Evolutionary conservation across 495 filamentous ascomycete species (phyloP), one percentile per base, ranked within the genome.

Genomic region (Neurospora terricola): DNA sequence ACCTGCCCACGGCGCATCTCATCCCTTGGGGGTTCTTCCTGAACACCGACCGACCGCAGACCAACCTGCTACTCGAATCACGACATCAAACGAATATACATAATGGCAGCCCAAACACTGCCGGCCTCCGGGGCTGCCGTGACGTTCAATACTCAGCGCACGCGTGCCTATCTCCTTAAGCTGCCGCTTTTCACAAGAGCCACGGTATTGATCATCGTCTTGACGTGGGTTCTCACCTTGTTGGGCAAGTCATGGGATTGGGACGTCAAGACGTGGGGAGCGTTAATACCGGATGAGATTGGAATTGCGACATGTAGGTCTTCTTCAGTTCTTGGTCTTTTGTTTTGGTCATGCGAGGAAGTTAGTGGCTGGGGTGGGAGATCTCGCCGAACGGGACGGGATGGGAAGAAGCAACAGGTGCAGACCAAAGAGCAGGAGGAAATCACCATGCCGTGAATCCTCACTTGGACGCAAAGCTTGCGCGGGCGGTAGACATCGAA

Each of bases 181-280:
- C 84, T 99, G n/a, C 96, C 96, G 62, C 85, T 98, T 3, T 91
- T 94, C 76, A 97, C 96, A 38, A 91, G 94, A 38, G 82, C 88
- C n/a, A 87, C 93, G 14, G 76, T 97, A 11, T 73, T 90, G n/a
- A 78, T 89, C 34, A 92, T 96, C 72, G 73, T 90, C 16, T 82
- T 83, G 30, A 89, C 93, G 70, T 94, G 90, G 88, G 73, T 93
- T 7, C 80, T 91, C 16, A 85, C 89, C 39, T 76, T 94, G 11
- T 88, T 91, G 72, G 87, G 86, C 21, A 79, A 90, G 6, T 66
- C 54, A 18, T 66, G 54, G 54, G 9, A 36, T 9, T 93, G 90
- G 87, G 86, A 91, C 78, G 81, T 96, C 70, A 81, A 86, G 73
- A 80, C 88, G 79, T 94, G 92, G 92, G 93, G 93, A 2, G 87